These are phyloP conservation scores for Eragrostis nindensis DNA, from an alignment of 176 grass and related monocot genomes.

Conservation along the genomic window DNA sequence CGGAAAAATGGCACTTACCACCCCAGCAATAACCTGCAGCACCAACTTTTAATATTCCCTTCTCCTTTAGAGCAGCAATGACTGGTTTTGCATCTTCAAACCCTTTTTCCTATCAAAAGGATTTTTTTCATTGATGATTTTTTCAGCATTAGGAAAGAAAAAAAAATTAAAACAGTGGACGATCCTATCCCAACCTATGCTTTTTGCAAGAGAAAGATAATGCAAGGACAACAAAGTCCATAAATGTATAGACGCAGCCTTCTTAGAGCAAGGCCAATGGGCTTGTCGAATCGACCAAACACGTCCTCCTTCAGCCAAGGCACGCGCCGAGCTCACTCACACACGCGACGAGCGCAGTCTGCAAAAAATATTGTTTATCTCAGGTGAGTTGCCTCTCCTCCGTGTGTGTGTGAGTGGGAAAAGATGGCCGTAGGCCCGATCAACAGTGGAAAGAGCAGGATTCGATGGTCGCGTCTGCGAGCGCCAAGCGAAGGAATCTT, in stretches of 20 bases:
- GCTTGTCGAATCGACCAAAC: no score
- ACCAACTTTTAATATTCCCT: slow-evolving; percentile 63
- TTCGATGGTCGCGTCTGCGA: no score
- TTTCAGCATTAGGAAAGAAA: slow-evolving; percentile 1
- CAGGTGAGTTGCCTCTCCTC: no score
- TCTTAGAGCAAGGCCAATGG: no score
- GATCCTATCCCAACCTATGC: neutral
- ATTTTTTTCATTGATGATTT: neutral
- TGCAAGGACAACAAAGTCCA: neutral
- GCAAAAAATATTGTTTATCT: no score
- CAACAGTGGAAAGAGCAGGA: no score
- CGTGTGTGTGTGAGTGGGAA: no score
- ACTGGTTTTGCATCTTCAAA: slow-evolving; percentile 80
- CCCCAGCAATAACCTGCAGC: slow-evolving; percentile 95
- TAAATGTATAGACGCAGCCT: neutral
- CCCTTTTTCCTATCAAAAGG: slow-evolving; percentile 54
- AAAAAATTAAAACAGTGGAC: neutral
- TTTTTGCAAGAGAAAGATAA: neutral
- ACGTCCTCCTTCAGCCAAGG: no score
- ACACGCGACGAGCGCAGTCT: no score
- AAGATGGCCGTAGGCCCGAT: no score
- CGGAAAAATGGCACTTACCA: slow-evolving; percentile 52
- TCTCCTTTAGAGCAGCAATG: slow-evolving; percentile 69
- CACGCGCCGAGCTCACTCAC: no score
- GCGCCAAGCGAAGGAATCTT: no score